Conservation (phyloP, 2,329 filamentous ascomycete genomes). For the Talaromyces albobiverticillius region DNA sequence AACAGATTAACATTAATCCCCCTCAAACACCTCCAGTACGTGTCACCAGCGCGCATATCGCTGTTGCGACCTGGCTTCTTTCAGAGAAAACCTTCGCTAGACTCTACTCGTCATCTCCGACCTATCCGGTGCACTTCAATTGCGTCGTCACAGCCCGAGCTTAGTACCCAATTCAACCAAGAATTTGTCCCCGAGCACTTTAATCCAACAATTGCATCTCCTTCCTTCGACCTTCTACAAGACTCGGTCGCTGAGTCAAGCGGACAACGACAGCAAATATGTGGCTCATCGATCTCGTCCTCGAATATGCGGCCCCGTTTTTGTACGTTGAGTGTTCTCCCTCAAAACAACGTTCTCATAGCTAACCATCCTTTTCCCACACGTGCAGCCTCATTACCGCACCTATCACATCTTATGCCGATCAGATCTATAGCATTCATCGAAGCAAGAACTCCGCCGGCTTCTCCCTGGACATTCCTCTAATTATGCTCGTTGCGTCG, state of each 20-base stretch:
- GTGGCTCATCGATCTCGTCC: slow-evolving; percentile 36
- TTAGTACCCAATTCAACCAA: not conserved
- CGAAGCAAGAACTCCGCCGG: slow-evolving; percentile 58
- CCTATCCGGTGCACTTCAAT: not conserved
- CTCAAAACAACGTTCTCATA: not conserved
- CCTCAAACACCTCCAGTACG: not conserved
- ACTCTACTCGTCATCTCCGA: not conserved
- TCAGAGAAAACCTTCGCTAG: too few relatives aligned
- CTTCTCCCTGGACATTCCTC: slow-evolving; percentile 64
- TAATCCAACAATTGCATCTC: not conserved
- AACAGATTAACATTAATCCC: not conserved
- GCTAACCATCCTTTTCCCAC: not conserved
- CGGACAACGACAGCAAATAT: slow-evolving; percentile 22
- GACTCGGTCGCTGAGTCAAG: not conserved
- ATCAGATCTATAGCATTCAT: slow-evolving; percentile 65
- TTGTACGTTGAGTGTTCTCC: slow-evolving; percentile 36
- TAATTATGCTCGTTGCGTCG: slow-evolving; percentile 65
- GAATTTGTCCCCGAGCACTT: not conserved
- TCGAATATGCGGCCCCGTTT: slow-evolving; percentile 49
- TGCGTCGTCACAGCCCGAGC: not conserved
- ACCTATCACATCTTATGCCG: slow-evolving; percentile 63
- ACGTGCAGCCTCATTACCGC: slow-evolving; percentile 56
- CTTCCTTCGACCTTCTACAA: not conserved
- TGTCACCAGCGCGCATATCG: not conserved
- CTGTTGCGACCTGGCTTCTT: not conserved